Evolutionary conservation across 495 filamentous ascomycete genomes (phyloP), one percentile per base, ranked within the genome.

Genomic region (Aspergillus taichungensis): DNA sequence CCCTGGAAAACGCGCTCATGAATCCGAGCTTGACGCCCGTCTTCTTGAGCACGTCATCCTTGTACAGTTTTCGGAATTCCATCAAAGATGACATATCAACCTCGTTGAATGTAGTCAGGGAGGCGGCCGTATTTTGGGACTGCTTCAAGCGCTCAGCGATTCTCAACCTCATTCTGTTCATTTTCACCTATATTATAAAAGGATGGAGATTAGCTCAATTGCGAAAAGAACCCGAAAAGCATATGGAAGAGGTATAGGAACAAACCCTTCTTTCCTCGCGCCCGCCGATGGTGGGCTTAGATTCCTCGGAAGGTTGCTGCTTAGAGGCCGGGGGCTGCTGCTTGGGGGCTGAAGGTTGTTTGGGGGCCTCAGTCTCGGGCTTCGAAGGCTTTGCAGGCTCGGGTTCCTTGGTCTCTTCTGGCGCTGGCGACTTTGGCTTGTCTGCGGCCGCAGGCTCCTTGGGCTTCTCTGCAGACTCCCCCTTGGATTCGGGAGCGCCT

Each of bases 81-180:
- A 99, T 95, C 13, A 99, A 69, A 9, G 84, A 83, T 5, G 94
- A 96, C 94, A 99, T 99, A 61, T 99, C 94, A 40, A 99, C 92
- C 65, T 99, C 92, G 64, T 99, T 95, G 75, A 99, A 99, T 12
- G 92, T 99, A 12, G 92, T 97, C 41, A 99, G 71, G 11, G 92
- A 95, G 30, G 92, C 92, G 42, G 94, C 92, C 5, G 92, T 96
- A 71, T 99, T 97, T 70, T 99, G 92, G 11, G 91, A 96, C 61
- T 98, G 92, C 78, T 98, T 98, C 40, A 98, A 76, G 51, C 92
- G 90, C 73, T 98, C 92, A 13, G 92, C 87, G 50, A 97, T 98
- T 13, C 92, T 81, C 36, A 97, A 78, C 40, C 92, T 88, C 94
- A 98, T 98, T 42, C 94, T 86, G 73, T 97, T 97, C 92, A 98